phyloP scores from a whole-genome alignment of 2,329 filamentous ascomycete genomes.

The Herpomyces periplanetae region DNA sequence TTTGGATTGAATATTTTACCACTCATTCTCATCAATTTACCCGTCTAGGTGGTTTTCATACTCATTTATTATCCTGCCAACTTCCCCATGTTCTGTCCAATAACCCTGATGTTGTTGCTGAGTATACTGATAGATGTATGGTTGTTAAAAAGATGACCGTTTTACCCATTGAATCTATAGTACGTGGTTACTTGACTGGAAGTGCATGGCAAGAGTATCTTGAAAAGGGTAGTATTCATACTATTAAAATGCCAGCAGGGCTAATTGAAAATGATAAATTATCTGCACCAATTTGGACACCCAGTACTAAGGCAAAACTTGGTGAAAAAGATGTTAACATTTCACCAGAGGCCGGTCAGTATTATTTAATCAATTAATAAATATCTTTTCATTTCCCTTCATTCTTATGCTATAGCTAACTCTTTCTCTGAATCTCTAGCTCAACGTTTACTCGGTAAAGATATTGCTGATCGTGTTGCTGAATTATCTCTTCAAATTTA shows the following conservation, averaged over 20 bases:
- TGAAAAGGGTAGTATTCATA: slow-evolving; percentile 34
- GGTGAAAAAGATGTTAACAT: slow-evolving; percentile 64
- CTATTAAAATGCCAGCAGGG: slow-evolving; percentile 23
- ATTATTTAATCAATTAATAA: slow-evolving; percentile 2
- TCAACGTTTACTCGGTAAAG: slow-evolving; percentile 8
- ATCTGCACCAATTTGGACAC: slow-evolving; percentile 27
- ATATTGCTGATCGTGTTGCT: background rate
- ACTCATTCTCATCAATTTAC: slow-evolving; percentile 18
- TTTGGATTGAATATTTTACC: slow-evolving; percentile 26
- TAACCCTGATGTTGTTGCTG: slow-evolving; percentile 9
- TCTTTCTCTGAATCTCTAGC: slow-evolving; percentile 22
- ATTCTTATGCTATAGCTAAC: slow-evolving; percentile 11
- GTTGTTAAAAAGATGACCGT: slow-evolving; percentile 29
- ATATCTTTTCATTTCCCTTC: slow-evolving; percentile 1
- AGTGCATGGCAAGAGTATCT: slow-evolving; percentile 46
- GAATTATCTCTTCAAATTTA: slow-evolving; percentile 2
- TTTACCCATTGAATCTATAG: slow-evolving; percentile 42
- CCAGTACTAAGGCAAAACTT: slow-evolving; percentile 43
- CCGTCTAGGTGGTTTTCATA: slow-evolving; percentile 9
- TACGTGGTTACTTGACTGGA: slow-evolving; percentile 64
- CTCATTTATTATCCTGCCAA: slow-evolving; percentile 9
- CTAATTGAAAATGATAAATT: slow-evolving; percentile 29
- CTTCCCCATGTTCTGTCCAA: slow-evolving; percentile 4
- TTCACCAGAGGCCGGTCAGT: slow-evolving; percentile 19
- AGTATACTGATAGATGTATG: slow-evolving; percentile 36